A percentile compares a stretch with the other conserved stretches of the same genome.
Evolutionary conservation across 1,284 basidiomycete species (phyloP).

Genomic region (Trametes versicolor): DNA sequence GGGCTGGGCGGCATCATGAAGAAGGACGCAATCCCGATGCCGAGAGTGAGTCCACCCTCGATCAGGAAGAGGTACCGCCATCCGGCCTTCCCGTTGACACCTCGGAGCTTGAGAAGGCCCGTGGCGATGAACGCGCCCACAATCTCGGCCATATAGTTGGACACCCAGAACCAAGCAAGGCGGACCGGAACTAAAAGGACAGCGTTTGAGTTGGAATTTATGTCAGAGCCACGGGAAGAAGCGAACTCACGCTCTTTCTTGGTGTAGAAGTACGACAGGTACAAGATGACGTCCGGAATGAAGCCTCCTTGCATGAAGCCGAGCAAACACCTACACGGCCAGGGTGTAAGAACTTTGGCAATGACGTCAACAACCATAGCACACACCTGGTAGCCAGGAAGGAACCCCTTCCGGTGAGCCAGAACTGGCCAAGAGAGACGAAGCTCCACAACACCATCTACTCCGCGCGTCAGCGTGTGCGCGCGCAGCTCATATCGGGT

Average conservation of each 20-base stretch:
- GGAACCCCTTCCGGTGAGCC: slow-evolving; percentile 61
- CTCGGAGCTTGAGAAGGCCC: slow-evolving; percentile 70
- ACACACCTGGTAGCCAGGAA: slow-evolving; percentile 55
- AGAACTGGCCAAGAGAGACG: slow-evolving; percentile 70
- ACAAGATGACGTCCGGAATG: slow-evolving; percentile 72
- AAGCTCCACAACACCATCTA: slow-evolving; percentile 66
- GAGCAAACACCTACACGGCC: slow-evolving; percentile 36
- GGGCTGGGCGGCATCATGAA: slow-evolving; percentile 77
- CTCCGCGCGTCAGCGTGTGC: slow-evolving; percentile 9
- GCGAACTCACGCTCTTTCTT: slow-evolving; percentile 57
- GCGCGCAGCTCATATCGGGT: neutral
- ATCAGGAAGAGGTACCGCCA: slow-evolving; percentile 67
- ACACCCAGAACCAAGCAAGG: slow-evolving; percentile 76
- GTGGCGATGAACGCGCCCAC: slow-evolving; percentile 70
- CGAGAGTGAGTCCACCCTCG: slow-evolving; percentile 63
- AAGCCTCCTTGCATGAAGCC: slow-evolving; percentile 71
- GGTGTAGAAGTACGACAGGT: slow-evolving; percentile 78
- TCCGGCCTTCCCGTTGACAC: slow-evolving; percentile 62
- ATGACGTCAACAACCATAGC: slow-evolving; percentile 33
- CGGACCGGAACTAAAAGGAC: slow-evolving; percentile 62
- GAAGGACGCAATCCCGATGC: slow-evolving; percentile 69
- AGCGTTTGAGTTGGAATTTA: neutral
- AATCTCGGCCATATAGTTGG: slow-evolving; percentile 60
- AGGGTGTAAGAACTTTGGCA: slow-evolving; percentile 43
- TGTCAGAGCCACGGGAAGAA: neutral